A percentile compares a stretch with the other conserved stretches of the same genome.
Evolutionary conservation across 179 eudicot species (phyloP).

Genomic region (Vitellaria paradoxa): DNA sequence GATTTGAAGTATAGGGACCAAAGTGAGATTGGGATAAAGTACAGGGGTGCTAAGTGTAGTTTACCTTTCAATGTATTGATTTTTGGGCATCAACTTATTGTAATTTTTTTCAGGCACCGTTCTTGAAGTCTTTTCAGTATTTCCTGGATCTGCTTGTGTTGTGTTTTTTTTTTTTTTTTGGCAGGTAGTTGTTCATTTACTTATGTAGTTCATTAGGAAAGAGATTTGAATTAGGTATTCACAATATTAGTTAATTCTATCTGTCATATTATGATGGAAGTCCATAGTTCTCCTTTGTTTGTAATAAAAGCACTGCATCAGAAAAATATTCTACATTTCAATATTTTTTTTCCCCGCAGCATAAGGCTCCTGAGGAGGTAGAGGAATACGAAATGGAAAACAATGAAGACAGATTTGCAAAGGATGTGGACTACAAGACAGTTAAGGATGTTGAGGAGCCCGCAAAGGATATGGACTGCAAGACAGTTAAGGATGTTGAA

Average conservation of each 20-base stretch:
- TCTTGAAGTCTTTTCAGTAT: neutral
- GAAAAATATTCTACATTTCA: neutral
- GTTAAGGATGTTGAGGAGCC: constrained; percentile 21
- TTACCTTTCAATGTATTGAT: neutral
- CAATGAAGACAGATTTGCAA: constrained; percentile 18
- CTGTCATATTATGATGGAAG: neutral
- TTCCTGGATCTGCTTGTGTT: neutral
- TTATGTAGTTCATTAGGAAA: neutral
- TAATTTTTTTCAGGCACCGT: neutral
- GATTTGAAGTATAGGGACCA: no score
- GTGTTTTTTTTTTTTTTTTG: neutral
- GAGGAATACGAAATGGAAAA: constrained; percentile 21
- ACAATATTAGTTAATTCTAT: neutral
- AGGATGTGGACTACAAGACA: constrained; percentile 20
- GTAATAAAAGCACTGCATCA: neutral
- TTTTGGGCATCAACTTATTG: neutral
- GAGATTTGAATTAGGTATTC: neutral
- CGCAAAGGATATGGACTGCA: constrained; percentile 15
- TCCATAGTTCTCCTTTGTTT: no score
- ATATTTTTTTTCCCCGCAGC: neutral
- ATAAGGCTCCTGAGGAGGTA: constrained; percentile 37
- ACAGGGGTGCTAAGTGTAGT: no score
- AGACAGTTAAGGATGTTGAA: constrained; percentile 14
- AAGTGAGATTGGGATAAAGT: no score
- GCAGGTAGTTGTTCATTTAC: neutral